These are phyloP conservation scores for Imleria badia DNA, from an alignment of 768 basidiomycete species.

Conservation along the genomic window DNA sequence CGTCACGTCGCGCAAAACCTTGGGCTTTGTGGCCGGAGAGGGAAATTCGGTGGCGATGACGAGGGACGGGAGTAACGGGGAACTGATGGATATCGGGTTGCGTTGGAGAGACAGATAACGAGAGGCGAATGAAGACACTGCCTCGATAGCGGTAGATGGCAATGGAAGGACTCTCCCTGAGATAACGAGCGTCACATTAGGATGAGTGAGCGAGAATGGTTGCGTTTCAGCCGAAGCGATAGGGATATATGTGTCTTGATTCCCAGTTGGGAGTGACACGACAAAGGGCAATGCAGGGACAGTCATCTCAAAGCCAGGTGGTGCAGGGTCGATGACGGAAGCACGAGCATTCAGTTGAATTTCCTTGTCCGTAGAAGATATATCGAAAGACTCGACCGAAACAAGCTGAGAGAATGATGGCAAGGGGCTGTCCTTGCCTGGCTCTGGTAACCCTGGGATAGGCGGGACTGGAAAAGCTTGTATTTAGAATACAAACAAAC, in stretches of 20 bases:
- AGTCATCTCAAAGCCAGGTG: conserved; percentile 47
- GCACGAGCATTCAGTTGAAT: conserved; percentile 52
- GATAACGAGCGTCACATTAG: conserved; percentile 62
- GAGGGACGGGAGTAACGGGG: conserved; percentile 52
- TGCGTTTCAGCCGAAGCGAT: conserved; percentile 55
- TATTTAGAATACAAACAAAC: conserved; percentile 2
- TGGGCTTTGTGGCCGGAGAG: conserved; percentile 59
- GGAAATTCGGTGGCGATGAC: conserved; percentile 58
- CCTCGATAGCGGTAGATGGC: conserved; percentile 34
- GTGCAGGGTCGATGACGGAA: conserved; percentile 57
- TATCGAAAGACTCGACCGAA: conserved; percentile 56
- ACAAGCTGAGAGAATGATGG: conserved; percentile 61
- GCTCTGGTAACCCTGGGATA: conserved; percentile 64
- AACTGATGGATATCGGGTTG: conserved; percentile 58
- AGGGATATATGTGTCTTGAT: conserved; percentile 33
- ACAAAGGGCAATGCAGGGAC: conserved; percentile 62
- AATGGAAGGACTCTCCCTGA: conserved; percentile 60
- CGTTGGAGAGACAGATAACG: conserved; percentile 58
- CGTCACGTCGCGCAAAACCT: conserved; percentile 68
- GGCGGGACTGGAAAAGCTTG: conserved; percentile 50
- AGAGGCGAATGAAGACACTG: conserved; percentile 62
- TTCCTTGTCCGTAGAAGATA: conserved; percentile 36
- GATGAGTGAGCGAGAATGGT: conserved; percentile 62
- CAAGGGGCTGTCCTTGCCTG: conserved; percentile 49
- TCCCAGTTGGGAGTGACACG: conserved; percentile 46